Evolutionary conservation across 352 stramenopile species (phyloP), one percentile per base, ranked within the genome.

Genomic region (Globisporangium okanoganense): DNA sequence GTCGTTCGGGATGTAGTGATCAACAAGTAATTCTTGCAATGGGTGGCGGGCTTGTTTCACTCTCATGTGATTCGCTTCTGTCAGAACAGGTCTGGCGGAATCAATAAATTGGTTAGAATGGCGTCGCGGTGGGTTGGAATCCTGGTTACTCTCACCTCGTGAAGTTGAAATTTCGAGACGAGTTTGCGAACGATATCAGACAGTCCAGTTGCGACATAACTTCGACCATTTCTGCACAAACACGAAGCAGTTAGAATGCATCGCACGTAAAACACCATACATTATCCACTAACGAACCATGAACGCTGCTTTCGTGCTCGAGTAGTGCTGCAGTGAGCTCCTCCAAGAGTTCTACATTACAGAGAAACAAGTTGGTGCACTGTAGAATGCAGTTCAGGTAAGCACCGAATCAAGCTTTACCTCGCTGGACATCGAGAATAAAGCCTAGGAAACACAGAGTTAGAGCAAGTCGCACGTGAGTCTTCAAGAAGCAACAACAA

Each of bases 1-100:
- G 52, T 94, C 85, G 47, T 96, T 96, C 12, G 85, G 67, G 41
- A 96, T 96, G 44, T 90, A 96, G 31, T 85, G 70, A 44, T 94
- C 85, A 3, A 94, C 87, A 22, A 92, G 70, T 24, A 94, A 60
- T 58, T 96, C 83, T 73, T 96, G 87, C 4, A 96, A 76, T 36
- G 87, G 87, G 41, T 96, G 87, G 4, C 87, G 82, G 43, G 71
- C 83, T 65, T 86, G 69, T 29, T 73, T 84, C 38, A 72, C 76
- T 43, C 69, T 76, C 53, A 94, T 75, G 33, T 68, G 68, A 45
- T 75, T 84, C 25, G 51, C 58, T 16, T 85, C 65, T 6, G 62
- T 78, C 53, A 95, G 72, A 1, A 55, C 50, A 5, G 85, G 85
- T 22, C 85, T 88, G 24, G 12, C 1, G 35, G 31, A 14, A 38